phyloP scores from a whole-genome alignment of 2,329 filamentous ascomycete genomes.

The Fusarium irregulare region DNA sequence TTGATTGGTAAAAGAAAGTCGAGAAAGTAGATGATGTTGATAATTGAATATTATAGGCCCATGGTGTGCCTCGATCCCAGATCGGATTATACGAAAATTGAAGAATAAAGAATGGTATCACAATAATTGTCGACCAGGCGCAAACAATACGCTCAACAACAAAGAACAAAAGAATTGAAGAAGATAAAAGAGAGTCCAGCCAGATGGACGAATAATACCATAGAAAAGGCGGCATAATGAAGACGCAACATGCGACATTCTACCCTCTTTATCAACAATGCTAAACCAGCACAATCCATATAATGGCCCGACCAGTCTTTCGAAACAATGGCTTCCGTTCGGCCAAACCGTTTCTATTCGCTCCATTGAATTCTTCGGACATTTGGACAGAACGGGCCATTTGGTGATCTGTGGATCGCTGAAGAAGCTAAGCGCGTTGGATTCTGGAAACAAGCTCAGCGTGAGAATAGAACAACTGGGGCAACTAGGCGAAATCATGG shows the following conservation, averaged over 20 bases:
- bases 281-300: conserved; percentile 13
- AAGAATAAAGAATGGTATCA: not conserved
- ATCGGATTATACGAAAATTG: not conserved
- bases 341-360: not conserved
- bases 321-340: conserved; percentile 14
- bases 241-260: not conserved
- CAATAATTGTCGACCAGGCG: not conserved
- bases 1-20: not conserved
- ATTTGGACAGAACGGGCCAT: conserved; percentile 12
- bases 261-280: conserved; percentile 7
- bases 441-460: not conserved
- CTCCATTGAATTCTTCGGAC: not conserved
- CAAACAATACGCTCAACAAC: not conserved
- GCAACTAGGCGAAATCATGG: not conserved
- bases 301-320: conserved; percentile 6
- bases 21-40: not conserved
- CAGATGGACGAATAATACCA: not conserved
- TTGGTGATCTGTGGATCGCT: conserved; percentile 7
- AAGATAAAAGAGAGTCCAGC: not conserved
- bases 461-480: not conserved
- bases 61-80: conserved; percentile 5
- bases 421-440: conserved; percentile 6
- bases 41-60: not conserved
- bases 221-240: not conserved
- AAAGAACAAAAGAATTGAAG: not conserved